Base-by-base conservation (phyloP, 768 basidiomycete genomes). In the Crassisporium funariophilum region DNA sequence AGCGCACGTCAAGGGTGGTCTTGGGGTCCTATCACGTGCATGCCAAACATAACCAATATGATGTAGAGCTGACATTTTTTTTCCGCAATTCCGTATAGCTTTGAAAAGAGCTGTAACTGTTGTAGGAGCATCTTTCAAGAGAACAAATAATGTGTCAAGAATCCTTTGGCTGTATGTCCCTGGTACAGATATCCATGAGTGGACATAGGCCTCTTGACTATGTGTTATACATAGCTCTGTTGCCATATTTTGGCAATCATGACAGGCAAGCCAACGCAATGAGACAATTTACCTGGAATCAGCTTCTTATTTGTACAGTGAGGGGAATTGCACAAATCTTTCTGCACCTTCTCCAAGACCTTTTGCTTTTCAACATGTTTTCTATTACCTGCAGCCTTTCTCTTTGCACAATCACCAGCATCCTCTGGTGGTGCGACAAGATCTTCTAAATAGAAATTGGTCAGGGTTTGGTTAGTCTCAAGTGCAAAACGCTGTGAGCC, bases 191-290 rank as follows among this genome's bases (percentile, higher is more conserved):
- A 22, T 59, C 57, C 60, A 2, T 47, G 50, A 37, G n/a, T 48
- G 21, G 1, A 65, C 57, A 24, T 29, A 41, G 1, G 37, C 54
- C 31, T 56, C 52, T 41, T 66, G 63, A 3, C 66, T 66, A 38
- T 65, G 65, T 2, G 65, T 67, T 2, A 69, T 66, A 37, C 59
- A 56, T 15, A 65, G 45, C 33, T 65, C 62, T 9, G 66, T 71
- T 0, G 67, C 68, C 20, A 54, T 49, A 48, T 71, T 70, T 27
- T 60, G 46, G 12, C 60, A 2, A 71, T 57, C 54, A 71, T 63
- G 1, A 72, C 55, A 10, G 66, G 69, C 52, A n/a, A 71, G 52
- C 2, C 67, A 67, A 23, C 53, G 20, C 68, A 71, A 4, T 69
- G 27, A 0, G 25, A 15, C 2, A 71, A 37, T 23, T 51, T 63